Base-by-base conservation (phyloP, 2,329 filamentous ascomycete genomes). In the Fusarium annulatum region DNA sequence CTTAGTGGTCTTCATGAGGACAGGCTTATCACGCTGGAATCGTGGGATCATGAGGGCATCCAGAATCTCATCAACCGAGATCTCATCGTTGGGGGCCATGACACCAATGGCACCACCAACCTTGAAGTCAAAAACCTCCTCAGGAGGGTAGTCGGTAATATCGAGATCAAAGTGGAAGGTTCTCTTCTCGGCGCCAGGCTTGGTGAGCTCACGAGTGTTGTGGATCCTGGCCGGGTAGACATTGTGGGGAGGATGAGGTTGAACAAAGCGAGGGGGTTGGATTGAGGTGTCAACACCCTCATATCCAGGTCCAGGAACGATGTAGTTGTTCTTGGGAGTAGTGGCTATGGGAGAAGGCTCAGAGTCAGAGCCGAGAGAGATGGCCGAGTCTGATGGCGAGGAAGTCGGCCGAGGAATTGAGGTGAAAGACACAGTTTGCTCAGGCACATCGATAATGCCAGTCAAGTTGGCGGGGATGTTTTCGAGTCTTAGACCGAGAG, bases 101-200 rank as follows among this genome's bases (percentile, higher is more conserved):
- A 99, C 90, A 43, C 96, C 96, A 81, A 99, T 96, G 60, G 96
- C 96, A 61, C 96, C 96, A 65, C 96, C 96, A 23, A 99, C 96
- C 80, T 96, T 95, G 87, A 98, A 99, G 80, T 98, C 96, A 9
- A 95, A 91, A 56, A 89, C 88, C 61, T 93, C 93, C 84, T 97
- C 94, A 26, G 90, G 89, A 0, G 96, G 95, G 78, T 99, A 99
- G 80, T 97, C 93, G 55, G 96, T 98, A 56, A 99, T 93, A 78
- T 99, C 96, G 49, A 99, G 90, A 78, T 98, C 96, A 78, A 98
- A 98, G 83, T 99, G 96, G 82, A 96, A 97, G 0, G 96, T 99
- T 69, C 96, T 90, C 89, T 99, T 99, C 86, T 97, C 94, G 9
- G 96, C 96, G 28, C 96, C 96, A 30, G 90, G 87, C 80, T 90